phyloP scores from a whole-genome alignment of 2,329 filamentous ascomycete genomes.

The Uncinocarpus reesii region DNA sequence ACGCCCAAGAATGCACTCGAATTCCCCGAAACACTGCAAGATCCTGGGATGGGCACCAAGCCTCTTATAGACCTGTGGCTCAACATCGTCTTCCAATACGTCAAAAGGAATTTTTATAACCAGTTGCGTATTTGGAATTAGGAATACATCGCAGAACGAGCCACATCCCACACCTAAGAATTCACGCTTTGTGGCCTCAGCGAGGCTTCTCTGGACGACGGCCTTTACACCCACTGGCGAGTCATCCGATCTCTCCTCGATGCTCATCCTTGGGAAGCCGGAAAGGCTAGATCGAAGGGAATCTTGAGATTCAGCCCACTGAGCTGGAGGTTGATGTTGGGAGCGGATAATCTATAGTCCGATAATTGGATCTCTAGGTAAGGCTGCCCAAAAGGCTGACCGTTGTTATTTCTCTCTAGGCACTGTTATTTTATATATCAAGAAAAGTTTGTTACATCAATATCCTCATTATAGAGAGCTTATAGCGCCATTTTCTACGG shows the following conservation, averaged over 20 bases:
- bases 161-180: neutral
- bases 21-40: neutral
- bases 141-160: neutral
- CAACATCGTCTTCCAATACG: neutral
- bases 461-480: too few species aligned
- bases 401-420: too few species aligned
- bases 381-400: too few species aligned
- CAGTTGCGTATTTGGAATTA: neutral
- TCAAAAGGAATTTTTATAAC: neutral
- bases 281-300: too few species aligned
- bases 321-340: too few species aligned
- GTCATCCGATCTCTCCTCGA: neutral
- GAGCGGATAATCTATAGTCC: too few species aligned
- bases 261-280: neutral
- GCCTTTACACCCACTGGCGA: neutral
- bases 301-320: too few species aligned
- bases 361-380: too few species aligned
- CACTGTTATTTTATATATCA: too few species aligned
- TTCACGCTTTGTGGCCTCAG: neutral
- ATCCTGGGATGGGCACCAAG: neutral
- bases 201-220: neutral
- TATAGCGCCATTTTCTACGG: too few species aligned
- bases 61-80: neutral
- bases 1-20: neutral
- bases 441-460: too few species aligned